A percentile compares a stretch with the other conserved stretches of the same genome.
phyloP scores from a whole-genome alignment of 1,284 basidiomycete genomes.

The Inonotus hispidus region DNA sequence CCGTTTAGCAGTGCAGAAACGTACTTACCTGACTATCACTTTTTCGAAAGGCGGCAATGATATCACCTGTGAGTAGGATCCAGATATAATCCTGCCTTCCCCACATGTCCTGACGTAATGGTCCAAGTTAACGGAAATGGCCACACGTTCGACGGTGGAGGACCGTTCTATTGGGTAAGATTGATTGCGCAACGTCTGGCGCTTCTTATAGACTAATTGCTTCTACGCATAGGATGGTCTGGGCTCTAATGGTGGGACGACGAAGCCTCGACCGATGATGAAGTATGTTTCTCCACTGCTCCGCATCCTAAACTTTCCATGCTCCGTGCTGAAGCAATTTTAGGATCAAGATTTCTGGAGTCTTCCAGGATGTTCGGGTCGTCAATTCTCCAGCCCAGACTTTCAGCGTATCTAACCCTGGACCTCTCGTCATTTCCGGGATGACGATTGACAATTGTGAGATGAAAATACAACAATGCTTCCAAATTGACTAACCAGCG shows the following conservation, averaged over 20 bases:
- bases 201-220: background rate
- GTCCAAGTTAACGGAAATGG: slow-evolving; percentile 40
- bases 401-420: slow-evolving; percentile 32
- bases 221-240: background rate
- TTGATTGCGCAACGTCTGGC: background rate
- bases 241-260: slow-evolving; percentile 15
- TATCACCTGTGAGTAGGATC: slow-evolving; percentile 29
- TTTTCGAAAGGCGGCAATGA: slow-evolving; percentile 23
- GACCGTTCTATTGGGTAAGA: slow-evolving; percentile 34
- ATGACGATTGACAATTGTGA: slow-evolving; percentile 21
- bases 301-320: too few species aligned
- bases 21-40: too few species aligned
- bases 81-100: too few species aligned
- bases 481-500: background rate
- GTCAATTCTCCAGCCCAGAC: slow-evolving; percentile 33
- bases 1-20: background rate
- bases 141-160: slow-evolving; percentile 36
- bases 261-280: slow-evolving; percentile 26
- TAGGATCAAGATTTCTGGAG: slow-evolving; percentile 52
- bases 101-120: too few species aligned
- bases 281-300: background rate
- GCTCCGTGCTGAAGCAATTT: too few species aligned
- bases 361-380: slow-evolving; percentile 36
- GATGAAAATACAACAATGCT: background rate
- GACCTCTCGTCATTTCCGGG: slow-evolving; percentile 27